Percentiles rank a stretch among this genome's conserved stretches.
phyloP scores from a whole-genome alignment of 148 eudicot species.

The Camellia japonica region DNA sequence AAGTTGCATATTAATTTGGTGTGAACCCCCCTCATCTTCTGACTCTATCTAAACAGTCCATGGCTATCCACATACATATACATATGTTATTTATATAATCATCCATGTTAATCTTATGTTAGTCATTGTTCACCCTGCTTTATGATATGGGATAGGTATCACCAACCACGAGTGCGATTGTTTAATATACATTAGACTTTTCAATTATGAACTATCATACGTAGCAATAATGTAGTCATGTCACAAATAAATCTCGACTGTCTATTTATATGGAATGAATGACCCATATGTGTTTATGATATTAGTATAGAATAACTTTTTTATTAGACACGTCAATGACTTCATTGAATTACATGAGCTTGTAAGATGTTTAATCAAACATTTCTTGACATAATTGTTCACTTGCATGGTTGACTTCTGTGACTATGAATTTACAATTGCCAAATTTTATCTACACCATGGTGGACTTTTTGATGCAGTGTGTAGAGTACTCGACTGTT shows the following conservation, averaged over 20 bases:
- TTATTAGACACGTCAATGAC: constrained; percentile 1
- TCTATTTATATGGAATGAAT: too few species aligned
- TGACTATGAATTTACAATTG: neutral
- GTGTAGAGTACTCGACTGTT: too few species aligned
- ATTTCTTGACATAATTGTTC: neutral
- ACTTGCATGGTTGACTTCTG: neutral
- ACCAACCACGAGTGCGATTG: neutral
- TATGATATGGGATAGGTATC: neutral
- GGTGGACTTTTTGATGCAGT: neutral
- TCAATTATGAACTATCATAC: too few species aligned
- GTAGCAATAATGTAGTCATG: too few species aligned
- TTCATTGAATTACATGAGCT: neutral
- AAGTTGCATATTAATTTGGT: neutral
- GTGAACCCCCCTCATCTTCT: neutral
- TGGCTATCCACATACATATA: constrained; percentile 1
- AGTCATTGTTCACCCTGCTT: neutral
- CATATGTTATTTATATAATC: neutral
- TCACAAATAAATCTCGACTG: too few species aligned
- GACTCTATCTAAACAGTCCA: neutral
- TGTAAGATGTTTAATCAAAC: neutral
- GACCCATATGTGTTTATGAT: too few species aligned
- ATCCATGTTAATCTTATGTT: neutral
- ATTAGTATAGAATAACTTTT: neutral
- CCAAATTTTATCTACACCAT: neutral
- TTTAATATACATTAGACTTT: neutral